Base-by-base conservation (phyloP, 169 alveolate genomes). In the Eimeria brunetti region DNA sequence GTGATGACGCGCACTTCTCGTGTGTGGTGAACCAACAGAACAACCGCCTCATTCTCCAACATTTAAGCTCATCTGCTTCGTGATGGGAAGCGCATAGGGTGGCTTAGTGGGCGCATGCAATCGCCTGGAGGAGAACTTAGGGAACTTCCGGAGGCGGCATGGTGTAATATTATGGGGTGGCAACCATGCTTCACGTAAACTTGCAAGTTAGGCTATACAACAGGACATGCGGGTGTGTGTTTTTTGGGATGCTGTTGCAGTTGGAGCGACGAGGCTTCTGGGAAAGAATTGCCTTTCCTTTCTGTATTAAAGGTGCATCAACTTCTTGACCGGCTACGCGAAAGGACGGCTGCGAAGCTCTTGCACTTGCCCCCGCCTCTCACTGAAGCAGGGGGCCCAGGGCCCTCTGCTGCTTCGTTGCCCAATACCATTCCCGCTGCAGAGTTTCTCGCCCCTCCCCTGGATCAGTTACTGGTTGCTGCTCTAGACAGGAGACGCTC, bases 291-390 rank as follows among this genome's bases (percentile, higher is more conserved):
- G n/a, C 88, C 94, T n/a, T 56, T 64, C 30, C 67, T 76, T 7
- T 88, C 96, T 11, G 85, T 75, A 30, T 49, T 94, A 33, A 91
- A 91, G 73, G 96, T 94, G 36, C 83, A 73, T 58, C 96, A 88
- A 75, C 62, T 94, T 24, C 88, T 88, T 80, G 96, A 94, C 27
- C 85, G 81, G 24, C 67, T 94, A 44, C 89, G 96, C 22, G 94
- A 88, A 69, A 58, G 95, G 6, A 91, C 96, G n/a, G 96, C 96
- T 8, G 94, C 95, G 38, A 94, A 94, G 53, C 91, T 94, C 22
- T 38, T 85, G 53, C 95, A 94, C 60, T 56, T 93, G 49, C 96
- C 96, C 51, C 89, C 93, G 7, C 96, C 89, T 24, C 94, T 88
- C 71, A 88, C 88, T 20, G 58, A 71, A 53, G 76, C 64, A 56